phyloP scores from a whole-genome alignment of 1,284 basidiomycete genomes.

The Marasmius tenuissimus region DNA sequence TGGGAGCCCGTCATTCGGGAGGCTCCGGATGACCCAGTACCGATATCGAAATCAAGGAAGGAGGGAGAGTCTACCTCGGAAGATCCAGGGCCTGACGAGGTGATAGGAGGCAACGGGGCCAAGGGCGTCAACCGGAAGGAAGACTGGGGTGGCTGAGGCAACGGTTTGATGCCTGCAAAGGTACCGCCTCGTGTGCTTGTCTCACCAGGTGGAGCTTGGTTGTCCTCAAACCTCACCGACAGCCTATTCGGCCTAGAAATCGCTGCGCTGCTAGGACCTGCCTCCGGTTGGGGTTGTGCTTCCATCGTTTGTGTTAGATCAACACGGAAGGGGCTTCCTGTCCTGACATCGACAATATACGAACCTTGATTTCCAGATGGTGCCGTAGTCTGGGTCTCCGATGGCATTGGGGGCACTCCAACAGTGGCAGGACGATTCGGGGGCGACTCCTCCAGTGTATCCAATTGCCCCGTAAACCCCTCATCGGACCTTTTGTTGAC shows the following conservation, averaged over 20 bases:
- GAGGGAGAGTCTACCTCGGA: conserved; percentile 32
- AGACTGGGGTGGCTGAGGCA: conserved; percentile 12
- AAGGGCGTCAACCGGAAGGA: conserved; percentile 29
- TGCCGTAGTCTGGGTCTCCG: not conserved
- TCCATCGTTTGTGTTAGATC: conserved; percentile 30
- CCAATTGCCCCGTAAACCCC: not conserved
- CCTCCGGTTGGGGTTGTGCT: not conserved
- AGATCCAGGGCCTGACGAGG: conserved; percentile 20
- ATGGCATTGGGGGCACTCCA: not conserved
- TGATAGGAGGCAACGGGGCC: conserved; percentile 26
- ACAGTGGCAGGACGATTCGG: not conserved
- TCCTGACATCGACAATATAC: conserved; percentile 31
- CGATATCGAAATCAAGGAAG: conserved; percentile 54
- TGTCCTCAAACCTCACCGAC: not conserved
- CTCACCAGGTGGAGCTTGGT: not conserved
- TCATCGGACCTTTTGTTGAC: not conserved
- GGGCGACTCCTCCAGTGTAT: not conserved
- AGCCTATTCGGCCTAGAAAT: not conserved
- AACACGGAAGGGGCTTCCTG: conserved; percentile 45
- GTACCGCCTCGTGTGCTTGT: not conserved
- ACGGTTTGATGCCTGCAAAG: not conserved
- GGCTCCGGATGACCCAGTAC: conserved; percentile 39
- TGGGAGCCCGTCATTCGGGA: conserved; percentile 40
- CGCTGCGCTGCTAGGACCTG: not conserved
- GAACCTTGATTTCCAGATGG: conserved; percentile 11